Percentiles rank a stretch among this genome's conserved stretches.
phyloP scores from a whole-genome alignment of 202 grass and related monocot species.

The Zoysia matrella region DNA sequence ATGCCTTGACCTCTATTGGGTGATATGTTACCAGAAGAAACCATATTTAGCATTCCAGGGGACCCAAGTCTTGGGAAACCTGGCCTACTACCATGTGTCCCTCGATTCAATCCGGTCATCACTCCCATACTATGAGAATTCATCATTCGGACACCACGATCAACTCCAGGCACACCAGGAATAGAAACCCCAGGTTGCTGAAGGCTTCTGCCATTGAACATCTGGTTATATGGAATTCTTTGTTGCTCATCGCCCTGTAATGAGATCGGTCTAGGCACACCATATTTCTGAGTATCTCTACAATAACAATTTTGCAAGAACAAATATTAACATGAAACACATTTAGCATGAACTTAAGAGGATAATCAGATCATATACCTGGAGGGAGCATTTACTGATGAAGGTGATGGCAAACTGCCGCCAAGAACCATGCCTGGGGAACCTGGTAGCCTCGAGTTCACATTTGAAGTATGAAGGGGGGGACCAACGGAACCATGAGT shows the following conservation, averaged over 20 bases:
- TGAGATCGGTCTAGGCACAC: slow-evolving; percentile 62
- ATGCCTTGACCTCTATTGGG: slow-evolving; percentile 70
- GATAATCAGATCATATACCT: slow-evolving; percentile 62
- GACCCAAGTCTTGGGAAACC: slow-evolving; percentile 73
- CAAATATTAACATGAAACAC: slow-evolving; percentile 29
- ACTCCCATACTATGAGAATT: slow-evolving; percentile 67
- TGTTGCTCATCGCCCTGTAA: slow-evolving; percentile 73
- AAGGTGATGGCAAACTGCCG: slow-evolving; percentile 63
- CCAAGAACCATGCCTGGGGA: slow-evolving; percentile 71
- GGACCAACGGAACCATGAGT: slow-evolving; percentile 67
- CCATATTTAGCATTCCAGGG: slow-evolving; percentile 74
- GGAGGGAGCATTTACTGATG: slow-evolving; percentile 57
- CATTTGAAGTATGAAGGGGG: slow-evolving; percentile 60
- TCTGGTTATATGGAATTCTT: slow-evolving; percentile 78
- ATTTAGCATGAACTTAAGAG: slow-evolving; percentile 41
- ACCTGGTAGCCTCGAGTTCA: slow-evolving; percentile 70
- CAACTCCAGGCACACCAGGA: slow-evolving; percentile 67
- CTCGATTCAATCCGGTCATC: slow-evolving; percentile 67
- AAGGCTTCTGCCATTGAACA: slow-evolving; percentile 77
- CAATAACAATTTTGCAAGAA: slow-evolving; percentile 36
- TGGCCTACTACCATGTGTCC: slow-evolving; percentile 55
- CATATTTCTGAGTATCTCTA: slow-evolving; percentile 75
- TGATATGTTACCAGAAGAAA: slow-evolving; percentile 75
- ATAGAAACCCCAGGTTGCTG: slow-evolving; percentile 72
- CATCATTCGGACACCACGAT: slow-evolving; percentile 74